Percentiles rank a stretch among this genome's conserved stretches.
phyloP scores from a whole-genome alignment of 148 eudicot genomes.

The Rhododendron williamsianum region DNA sequence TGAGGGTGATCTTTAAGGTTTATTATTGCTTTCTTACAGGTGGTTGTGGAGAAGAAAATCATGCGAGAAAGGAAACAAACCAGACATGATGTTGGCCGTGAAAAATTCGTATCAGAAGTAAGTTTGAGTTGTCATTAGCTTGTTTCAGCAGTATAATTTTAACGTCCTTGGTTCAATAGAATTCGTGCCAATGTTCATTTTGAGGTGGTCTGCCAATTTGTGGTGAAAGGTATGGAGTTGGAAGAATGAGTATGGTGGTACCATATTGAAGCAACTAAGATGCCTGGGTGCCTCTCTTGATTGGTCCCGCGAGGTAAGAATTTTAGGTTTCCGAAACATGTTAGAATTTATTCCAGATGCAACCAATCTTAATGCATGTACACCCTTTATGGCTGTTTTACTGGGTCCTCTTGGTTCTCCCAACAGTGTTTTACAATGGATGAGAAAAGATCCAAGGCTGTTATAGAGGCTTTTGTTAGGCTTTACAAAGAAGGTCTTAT shows the following conservation, averaged over 20 bases:
- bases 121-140: slow-evolving; percentile 22
- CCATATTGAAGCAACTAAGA: slow-evolving; percentile 75
- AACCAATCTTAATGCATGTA: not conserved
- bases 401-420: not conserved
- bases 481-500: slow-evolving; percentile 82
- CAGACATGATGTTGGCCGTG: slow-evolving; percentile 89
- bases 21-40: slow-evolving; percentile 34
- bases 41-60: slow-evolving; percentile 93
- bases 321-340: not conserved
- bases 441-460: slow-evolving; percentile 82
- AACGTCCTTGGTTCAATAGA: not conserved
- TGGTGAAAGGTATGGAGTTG: slow-evolving; percentile 82
- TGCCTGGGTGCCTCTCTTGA: slow-evolving; percentile 88
- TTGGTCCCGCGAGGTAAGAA: slow-evolving; percentile 91
- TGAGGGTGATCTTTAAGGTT: not conserved
- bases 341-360: not conserved
- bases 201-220: not conserved
- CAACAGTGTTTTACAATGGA: slow-evolving; percentile 95
- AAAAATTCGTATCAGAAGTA: slow-evolving; percentile 74
- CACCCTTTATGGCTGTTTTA: not conserved
- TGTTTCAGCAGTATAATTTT: not conserved
- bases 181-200: not conserved
- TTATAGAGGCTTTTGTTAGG: slow-evolving; percentile 89
- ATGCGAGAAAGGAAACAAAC: slow-evolving; percentile 77
- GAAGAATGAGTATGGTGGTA: slow-evolving; percentile 87